Conservation (phyloP, 2,329 filamentous ascomycete species). For the Exophiala dermatitidis region DNA sequence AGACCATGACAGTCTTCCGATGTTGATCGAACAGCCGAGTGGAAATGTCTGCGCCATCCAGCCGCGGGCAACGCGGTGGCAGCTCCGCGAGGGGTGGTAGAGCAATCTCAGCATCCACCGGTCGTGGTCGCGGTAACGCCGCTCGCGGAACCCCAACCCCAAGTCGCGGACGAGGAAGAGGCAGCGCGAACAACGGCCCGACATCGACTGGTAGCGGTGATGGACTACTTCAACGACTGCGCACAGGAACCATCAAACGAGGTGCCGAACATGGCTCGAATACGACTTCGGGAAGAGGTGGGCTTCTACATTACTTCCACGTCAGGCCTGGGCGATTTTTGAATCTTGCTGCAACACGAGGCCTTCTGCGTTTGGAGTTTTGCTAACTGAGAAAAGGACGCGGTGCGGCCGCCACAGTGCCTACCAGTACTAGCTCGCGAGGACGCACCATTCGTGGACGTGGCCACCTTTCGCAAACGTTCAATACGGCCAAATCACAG, state of each 20-base stretch:
- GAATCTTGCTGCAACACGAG: too few relatives aligned
- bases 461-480: constrained; percentile 17
- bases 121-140: constrained; percentile 17
- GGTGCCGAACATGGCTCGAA: constrained; percentile 7
- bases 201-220: constrained; percentile 1
- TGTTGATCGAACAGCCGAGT: constrained; percentile 16
- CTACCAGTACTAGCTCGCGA: constrained; percentile 8
- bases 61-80: constrained; percentile 24
- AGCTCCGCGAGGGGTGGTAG: constrained; percentile 18
- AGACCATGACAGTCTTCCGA: constrained; percentile 14
- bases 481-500: constrained; percentile 16
- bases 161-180: constrained; percentile 13
- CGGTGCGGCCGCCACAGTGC: constrained; percentile 4
- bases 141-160: constrained; percentile 7
- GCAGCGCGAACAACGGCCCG: constrained; percentile 2
- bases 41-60: constrained; percentile 24
- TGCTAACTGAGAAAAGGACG: constrained; percentile 16
- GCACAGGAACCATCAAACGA: constrained; percentile 17
- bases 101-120: constrained; percentile 5
- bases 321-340: too few relatives aligned
- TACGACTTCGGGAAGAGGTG: constrained; percentile 16
- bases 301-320: neutral
- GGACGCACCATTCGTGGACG: constrained; percentile 13
- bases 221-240: constrained; percentile 19
- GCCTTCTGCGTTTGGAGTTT: neutral